Base-by-base conservation (phyloP, 768 basidiomycete species). In the Termitomyces sp. region DNA sequence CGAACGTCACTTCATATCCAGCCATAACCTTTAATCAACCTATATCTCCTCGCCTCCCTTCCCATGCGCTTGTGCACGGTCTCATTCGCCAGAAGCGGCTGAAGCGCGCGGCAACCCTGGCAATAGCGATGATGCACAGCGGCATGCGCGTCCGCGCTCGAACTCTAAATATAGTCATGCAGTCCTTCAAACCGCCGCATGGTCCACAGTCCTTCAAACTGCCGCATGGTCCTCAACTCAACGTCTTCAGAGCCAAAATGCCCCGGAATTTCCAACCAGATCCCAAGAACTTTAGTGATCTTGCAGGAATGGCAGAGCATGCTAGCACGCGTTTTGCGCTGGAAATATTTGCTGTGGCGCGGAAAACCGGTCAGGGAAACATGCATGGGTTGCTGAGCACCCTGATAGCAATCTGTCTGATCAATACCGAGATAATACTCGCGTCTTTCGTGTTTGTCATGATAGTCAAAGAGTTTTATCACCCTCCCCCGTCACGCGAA, bases 341-440 rank as follows among this genome's bases (percentile, higher is more conserved):
- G 28, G 66, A 71, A 24, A 76, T 91, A 3, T 67, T 90, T 26
- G 63, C 72, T 44, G 68, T 74, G 3, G 86, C 87, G 0, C 77
- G 81, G n/a, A 68, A 75, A 43, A 77, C 79, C 45, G 76, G 82
- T 30, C 81, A 82, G 52, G 72, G 77, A 32, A 79, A 85, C 45
- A 81, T 83, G 2, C 70, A 79, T n/a, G 72, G 74, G 32, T 83
- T 89, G 76, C 89, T 84, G 65, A 77, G 79, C 52, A 74, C 76
- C 2, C 69, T 90, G 50, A 75, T 92, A 61, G 73, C 79, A 3
- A 78, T 85, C 9, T 88, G 86, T 56, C 73, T 93, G 20, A 67
- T 90, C 40, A 89, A 92, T 51, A 88, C 89, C 26, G 91, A 93
- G 66, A 84, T 93, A 50, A 78, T 92, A 41, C 76, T 88, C n/a